Percentiles rank a stretch among this genome's conserved stretches.
phyloP scores from a whole-genome alignment of 176 grass and related monocot species.

The Oryza australiensis region DNA sequence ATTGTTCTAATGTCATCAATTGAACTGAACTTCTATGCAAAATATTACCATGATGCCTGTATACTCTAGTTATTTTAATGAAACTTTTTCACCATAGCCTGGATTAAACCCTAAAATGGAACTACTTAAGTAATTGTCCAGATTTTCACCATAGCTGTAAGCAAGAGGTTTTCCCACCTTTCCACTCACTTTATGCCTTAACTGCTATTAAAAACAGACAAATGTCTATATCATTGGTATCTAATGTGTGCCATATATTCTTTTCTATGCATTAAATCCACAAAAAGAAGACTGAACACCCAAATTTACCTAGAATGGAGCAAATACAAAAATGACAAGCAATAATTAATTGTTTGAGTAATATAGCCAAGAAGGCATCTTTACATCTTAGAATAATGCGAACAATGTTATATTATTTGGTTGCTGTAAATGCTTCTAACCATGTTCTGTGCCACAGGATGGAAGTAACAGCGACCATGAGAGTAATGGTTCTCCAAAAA shows the following conservation, averaged over 20 bases:
- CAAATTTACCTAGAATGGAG: not conserved
- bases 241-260: not conserved
- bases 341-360: not conserved
- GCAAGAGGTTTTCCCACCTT: not conserved
- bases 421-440: conserved; percentile 26
- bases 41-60: not conserved
- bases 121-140: not conserved
- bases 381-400: conserved; percentile 25
- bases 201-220: not conserved
- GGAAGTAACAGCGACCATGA: conserved; percentile 87
- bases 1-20: not conserved
- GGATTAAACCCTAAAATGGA: not conserved
- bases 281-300: not conserved
- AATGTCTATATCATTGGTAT: not conserved
- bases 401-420: conserved; percentile 9
- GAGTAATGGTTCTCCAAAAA: conserved; percentile 70
- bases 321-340: not conserved
- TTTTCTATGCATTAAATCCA: not conserved
- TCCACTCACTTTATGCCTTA: not conserved
- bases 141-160: not conserved
- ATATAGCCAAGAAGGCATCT: not conserved
- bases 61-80: not conserved
- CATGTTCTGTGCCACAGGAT: conserved; percentile 57
- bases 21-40: not conserved
- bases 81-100: not conserved